Base-by-base conservation (phyloP, 768 basidiomycete species). In the Ephemerocybe angulata region DNA sequence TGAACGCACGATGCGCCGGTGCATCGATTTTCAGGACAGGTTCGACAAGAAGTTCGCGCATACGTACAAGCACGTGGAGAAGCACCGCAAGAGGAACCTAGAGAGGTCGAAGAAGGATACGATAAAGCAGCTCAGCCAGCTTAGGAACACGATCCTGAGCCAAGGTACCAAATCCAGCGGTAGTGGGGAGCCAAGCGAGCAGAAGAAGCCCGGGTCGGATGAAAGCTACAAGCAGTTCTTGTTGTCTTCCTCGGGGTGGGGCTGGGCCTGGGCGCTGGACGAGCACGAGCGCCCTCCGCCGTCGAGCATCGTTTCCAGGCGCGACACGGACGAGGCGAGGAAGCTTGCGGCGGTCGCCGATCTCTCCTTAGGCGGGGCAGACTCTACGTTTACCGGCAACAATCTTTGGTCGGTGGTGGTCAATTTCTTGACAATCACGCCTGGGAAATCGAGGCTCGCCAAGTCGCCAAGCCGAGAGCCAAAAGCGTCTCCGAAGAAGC, bases 261-360 rank as follows among this genome's bases (percentile, higher is more conserved):
- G 77, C 27, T 93, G 90, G 86, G 84, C 86, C 19, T 98, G 90
- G 93, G 92, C 87, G 5, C 68, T 93, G 54, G 87, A 91, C 57
- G 83, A 76, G 15, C 74, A 82, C 49, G 94, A 97, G 70, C 76
- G 78, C 19, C 96, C 96, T 3, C 96, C 96, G 3, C 90, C 95
- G 2, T 90, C 88, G 62, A 94, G 93, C 51, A 92, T 98, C 60
- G 90, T 90, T 29, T 85, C 90, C n/a, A 75, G 94, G 54, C 72
- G 93, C 51, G 95, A 98, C 63, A 95, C 92, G 4, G 75, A 76
- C 35, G 90, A 93, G 71, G 91, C 90, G 10, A 74, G 84, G 24
- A 74, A 79, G 62, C 72, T 93, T 37, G 89, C 88, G 24, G 80
- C 78, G 49, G 77, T 90, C 31, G 91, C 90, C 4, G 90, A 92